phyloP scores from a whole-genome alignment of 1,139 yeast genomes.

The Ogataea hybrid region DNA sequence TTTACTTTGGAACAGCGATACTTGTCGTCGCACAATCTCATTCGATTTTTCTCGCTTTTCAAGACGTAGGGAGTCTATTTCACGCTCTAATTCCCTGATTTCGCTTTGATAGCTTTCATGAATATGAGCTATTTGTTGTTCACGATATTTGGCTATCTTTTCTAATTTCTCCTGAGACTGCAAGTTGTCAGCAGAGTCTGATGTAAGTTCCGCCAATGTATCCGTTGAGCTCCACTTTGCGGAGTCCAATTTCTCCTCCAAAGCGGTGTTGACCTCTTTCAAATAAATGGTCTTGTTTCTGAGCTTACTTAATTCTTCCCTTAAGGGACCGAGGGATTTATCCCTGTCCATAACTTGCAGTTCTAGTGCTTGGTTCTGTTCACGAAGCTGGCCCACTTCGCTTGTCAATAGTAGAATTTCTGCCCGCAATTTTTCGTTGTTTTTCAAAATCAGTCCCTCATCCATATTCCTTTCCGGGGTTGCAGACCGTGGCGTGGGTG shows the following conservation, averaged over 20 bases:
- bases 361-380: neutral
- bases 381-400: neutral
- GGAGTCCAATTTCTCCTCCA: neutral
- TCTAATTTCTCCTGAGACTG: conserved; percentile 1
- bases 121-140: neutral
- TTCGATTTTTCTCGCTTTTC: neutral
- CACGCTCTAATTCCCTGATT: conserved; percentile 7
- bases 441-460: neutral
- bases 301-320: conserved; percentile 2
- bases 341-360: neutral
- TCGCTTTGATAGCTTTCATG: conserved; percentile 1
- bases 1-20: conserved; percentile 5
- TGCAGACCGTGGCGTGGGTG: neutral
- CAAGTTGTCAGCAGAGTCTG: neutral
- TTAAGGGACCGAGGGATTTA: conserved; percentile 3
- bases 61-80: conserved; percentile 3
- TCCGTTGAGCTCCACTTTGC: conserved; percentile 3
- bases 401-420: neutral
- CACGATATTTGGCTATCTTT: neutral
- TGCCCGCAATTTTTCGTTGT: neutral
- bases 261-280: neutral
- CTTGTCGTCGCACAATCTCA: conserved; percentile 4
- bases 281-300: neutral
- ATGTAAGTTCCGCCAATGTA: neutral
- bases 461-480: neutral